A percentile compares a stretch with the other conserved stretches of the same genome.
Conservation (phyloP, 495 filamentous ascomycete genomes). For the Penicillium taxi region DNA sequence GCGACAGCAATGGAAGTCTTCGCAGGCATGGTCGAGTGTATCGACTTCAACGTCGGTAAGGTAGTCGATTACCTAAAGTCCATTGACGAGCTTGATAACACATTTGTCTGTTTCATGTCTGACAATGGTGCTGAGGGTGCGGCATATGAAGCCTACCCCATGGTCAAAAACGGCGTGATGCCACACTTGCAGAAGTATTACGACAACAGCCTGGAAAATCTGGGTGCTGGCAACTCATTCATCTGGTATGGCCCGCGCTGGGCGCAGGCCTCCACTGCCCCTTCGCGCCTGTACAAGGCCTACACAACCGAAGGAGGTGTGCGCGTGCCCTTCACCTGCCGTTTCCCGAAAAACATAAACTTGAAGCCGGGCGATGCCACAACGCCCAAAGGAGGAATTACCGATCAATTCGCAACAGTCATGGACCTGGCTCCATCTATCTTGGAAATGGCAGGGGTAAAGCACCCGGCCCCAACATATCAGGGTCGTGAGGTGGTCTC, state of each 20-base stretch:
- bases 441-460: conserved; percentile 52
- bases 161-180: conserved; percentile 44
- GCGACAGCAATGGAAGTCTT: conserved; percentile 53
- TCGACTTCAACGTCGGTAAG: conserved; percentile 53
- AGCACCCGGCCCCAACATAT: conserved; percentile 50
- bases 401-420: conserved; percentile 51
- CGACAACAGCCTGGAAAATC: conserved; percentile 53
- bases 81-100: conserved; percentile 55
- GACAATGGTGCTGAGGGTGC: conserved; percentile 53
- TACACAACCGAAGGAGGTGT: conserved; percentile 57
- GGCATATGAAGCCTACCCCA: conserved; percentile 52
- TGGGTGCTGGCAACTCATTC: conserved; percentile 53
- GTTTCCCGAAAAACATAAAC: conserved; percentile 31
- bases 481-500: conserved; percentile 48
- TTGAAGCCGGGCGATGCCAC: conserved; percentile 15
- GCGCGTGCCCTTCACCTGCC: conserved; percentile 50
- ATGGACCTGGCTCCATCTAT: conserved; percentile 58
- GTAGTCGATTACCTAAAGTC: conserved; percentile 47
- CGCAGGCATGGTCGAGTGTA: conserved; percentile 57
- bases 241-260: conserved; percentile 60
- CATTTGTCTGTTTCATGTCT: conserved; percentile 56
- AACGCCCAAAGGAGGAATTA: conserved; percentile 32
- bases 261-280: conserved; percentile 57
- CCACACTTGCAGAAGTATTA: conserved; percentile 53
- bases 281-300: conserved; percentile 53